Conservation (phyloP, 108 stramenopile species). For the Epipyxis sp. region DNA sequence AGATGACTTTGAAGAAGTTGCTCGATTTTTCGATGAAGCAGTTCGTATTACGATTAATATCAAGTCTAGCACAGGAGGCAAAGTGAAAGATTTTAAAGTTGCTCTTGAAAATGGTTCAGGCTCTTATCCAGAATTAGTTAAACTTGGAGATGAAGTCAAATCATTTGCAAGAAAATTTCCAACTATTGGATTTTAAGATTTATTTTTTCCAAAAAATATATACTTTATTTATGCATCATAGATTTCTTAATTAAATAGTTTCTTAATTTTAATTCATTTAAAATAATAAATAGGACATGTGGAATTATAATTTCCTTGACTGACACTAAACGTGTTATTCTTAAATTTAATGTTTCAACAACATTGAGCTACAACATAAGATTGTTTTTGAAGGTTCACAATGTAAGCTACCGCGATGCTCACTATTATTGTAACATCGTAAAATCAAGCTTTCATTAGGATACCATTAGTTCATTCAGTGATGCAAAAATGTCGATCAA, state of each 20-base stretch:
- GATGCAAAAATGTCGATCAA: too few relatives aligned
- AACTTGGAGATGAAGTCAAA: conserved; percentile 79
- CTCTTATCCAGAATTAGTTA: conserved; percentile 57
- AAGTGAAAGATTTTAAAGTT: conserved; percentile 76
- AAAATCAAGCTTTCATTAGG: too few relatives aligned
- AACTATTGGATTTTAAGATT: conserved; percentile 83
- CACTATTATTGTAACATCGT: too few relatives aligned
- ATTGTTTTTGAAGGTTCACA: too few relatives aligned
- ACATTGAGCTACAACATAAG: neutral
- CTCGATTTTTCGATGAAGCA: conserved; percentile 89
- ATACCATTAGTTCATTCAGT: too few relatives aligned
- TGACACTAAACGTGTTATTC: neutral
- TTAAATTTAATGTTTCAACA: neutral
- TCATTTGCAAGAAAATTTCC: conserved; percentile 89
- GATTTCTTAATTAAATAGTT: neutral
- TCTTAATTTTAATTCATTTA: neutral
- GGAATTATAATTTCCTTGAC: neutral
- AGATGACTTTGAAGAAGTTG: conserved; percentile 93
- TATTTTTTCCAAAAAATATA: neutral
- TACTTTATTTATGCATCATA: neutral
- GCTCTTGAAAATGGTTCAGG: conserved; percentile 44
- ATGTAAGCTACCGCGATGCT: too few relatives aligned
- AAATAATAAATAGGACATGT: neutral
- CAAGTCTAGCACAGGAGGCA: conserved; percentile 64
- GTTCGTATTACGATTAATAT: conserved; percentile 81